These are phyloP conservation scores for Volvox africanus DNA, from an alignment of 139 green algal genomes.

Conservation along the genomic window DNA sequence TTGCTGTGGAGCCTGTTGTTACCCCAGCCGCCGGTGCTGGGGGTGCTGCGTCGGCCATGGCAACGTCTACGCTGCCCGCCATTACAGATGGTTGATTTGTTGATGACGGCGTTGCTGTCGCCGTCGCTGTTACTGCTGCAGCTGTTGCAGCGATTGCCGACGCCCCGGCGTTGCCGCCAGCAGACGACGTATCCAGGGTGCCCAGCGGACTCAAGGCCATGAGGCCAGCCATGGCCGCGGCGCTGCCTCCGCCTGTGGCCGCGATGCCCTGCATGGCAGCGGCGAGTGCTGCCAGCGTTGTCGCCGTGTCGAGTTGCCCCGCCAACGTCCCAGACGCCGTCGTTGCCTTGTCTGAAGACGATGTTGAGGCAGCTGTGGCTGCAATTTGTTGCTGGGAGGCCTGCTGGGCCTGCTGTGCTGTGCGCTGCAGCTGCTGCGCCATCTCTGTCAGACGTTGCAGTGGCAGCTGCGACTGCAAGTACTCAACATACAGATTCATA, in stretches of 20 bases:
- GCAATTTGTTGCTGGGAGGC: slow-evolving; percentile 27
- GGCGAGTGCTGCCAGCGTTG: not conserved
- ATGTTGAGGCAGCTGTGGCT: not conserved
- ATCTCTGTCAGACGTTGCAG: slow-evolving; percentile 65
- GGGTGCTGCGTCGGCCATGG: not conserved
- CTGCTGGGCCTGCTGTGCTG: slow-evolving; percentile 21
- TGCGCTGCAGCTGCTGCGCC: slow-evolving; percentile 63
- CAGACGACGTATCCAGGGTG: slow-evolving; percentile 1
- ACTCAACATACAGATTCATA: slow-evolving; percentile 81
- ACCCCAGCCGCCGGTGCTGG: not conserved
- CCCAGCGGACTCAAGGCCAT: slow-evolving; percentile 22
- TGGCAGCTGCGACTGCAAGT: slow-evolving; percentile 65
- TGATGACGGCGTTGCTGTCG: not conserved
- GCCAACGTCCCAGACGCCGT: slow-evolving; percentile 17
- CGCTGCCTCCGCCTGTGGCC: not conserved
- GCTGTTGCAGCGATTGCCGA: not conserved
- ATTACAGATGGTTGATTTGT: not conserved
- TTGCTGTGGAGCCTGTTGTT: not conserved
- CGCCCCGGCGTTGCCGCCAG: not conserved
- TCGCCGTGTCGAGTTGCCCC: slow-evolving; percentile 28
- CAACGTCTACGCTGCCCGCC: not conserved
- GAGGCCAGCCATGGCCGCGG: not conserved
- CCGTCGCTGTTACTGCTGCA: not conserved
- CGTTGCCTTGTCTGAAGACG: slow-evolving; percentile 6
- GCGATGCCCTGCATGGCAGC: slow-evolving; percentile 14